phyloP scores from a whole-genome alignment of 257 asterid genomes.

The Cordia subcordata region DNA sequence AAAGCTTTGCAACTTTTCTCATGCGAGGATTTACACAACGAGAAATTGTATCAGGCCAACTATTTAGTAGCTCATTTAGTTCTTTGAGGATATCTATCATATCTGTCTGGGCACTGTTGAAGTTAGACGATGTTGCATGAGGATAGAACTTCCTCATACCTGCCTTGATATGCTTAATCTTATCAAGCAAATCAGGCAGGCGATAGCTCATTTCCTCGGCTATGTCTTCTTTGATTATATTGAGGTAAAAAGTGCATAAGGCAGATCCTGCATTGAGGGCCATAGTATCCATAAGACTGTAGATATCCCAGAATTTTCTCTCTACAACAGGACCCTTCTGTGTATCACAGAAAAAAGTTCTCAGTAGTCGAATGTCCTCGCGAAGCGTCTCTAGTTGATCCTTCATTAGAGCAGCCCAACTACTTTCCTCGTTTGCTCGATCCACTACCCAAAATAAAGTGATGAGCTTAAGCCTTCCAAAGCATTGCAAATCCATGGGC shows the following conservation, averaged over 20 bases:
- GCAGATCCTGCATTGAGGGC: neutral
- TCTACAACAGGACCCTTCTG: neutral
- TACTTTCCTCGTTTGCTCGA: neutral
- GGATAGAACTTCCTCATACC: neutral
- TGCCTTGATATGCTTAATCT: neutral
- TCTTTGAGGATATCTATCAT: neutral
- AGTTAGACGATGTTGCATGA: neutral
- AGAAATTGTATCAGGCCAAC: neutral
- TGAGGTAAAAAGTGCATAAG: neutral
- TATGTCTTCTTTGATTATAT: neutral
- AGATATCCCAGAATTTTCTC: neutral
- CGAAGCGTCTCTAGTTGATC: neutral
- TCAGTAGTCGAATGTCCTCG: constrained; percentile 3
- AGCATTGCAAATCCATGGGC: neutral
- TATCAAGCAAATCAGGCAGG: neutral
- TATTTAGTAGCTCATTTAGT: constrained; percentile 1
- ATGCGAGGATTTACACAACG: neutral
- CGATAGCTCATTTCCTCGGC: neutral
- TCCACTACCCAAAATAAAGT: neutral
- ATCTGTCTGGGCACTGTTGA: neutral
- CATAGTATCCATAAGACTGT: neutral
- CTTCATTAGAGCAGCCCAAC: neutral
- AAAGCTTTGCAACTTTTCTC: neutral
- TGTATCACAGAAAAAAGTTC: neutral
- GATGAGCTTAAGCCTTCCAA: constrained; percentile 2